These are phyloP conservation scores for Elsinoe perseae DNA, from an alignment of 2,329 filamentous ascomycete genomes.

Conservation along the genomic window DNA sequence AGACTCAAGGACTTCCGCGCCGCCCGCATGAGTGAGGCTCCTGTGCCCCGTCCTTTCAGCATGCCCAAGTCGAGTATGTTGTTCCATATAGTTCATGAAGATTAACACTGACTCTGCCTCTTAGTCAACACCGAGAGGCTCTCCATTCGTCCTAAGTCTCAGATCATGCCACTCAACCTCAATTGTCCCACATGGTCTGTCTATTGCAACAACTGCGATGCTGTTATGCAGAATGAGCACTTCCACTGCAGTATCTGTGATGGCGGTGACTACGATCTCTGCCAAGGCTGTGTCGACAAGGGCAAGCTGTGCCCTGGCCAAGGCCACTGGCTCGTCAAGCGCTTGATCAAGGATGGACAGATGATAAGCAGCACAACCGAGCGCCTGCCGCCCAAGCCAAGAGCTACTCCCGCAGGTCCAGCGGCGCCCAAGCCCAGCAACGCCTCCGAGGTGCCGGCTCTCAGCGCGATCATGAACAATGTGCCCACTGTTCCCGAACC, in stretches of 20 bases:
- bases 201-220: conserved; percentile 87
- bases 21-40: conserved; percentile 32
- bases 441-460: not conserved
- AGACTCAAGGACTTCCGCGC: conserved; percentile 8
- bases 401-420: conserved; percentile 27
- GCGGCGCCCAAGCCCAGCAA: conserved; percentile 14
- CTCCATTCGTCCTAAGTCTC: not conserved
- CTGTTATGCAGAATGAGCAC: conserved; percentile 69
- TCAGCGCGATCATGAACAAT: conserved; percentile 4
- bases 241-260: conserved; percentile 95
- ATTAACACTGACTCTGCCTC: conserved; percentile 11
- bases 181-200: conserved; percentile 59
- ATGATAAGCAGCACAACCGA: conserved; percentile 83
- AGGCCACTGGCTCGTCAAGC: conserved; percentile 91
- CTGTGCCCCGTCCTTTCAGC: conserved; percentile 36
- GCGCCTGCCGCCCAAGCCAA: conserved; percentile 59
- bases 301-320: conserved; percentile 71
- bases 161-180: conserved; percentile 24
- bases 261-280: conserved; percentile 89
- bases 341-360: conserved; percentile 67
- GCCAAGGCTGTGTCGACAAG: conserved; percentile 65
- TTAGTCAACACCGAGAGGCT: conserved; percentile 6
- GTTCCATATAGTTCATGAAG: conserved; percentile 19
- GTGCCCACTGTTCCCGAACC: conserved; percentile 20
- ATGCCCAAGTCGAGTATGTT: conserved; percentile 18